Evolutionary conservation across 176 grass and related monocot species (phyloP).

Genomic region (Canna indica): DNA sequence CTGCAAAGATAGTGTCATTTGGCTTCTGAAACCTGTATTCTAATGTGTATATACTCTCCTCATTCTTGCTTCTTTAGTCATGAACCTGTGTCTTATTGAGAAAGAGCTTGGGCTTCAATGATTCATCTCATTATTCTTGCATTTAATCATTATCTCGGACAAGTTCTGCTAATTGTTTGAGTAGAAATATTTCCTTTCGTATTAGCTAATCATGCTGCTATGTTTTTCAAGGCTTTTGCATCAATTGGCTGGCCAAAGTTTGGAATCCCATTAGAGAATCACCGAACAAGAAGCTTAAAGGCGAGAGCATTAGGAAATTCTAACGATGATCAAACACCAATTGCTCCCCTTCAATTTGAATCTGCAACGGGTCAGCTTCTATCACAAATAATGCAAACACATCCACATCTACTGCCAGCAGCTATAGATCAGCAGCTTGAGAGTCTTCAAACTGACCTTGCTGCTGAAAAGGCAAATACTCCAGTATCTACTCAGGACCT

Average conservation of each 20-base stretch:
- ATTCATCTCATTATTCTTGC: not conserved
- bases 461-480: conserved; percentile 54
- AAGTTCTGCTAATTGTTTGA: not conserved
- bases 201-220: not conserved
- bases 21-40: too few relatives aligned
- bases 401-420: conserved; percentile 66
- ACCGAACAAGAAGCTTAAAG: conserved; percentile 28
- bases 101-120: not conserved
- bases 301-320: conserved; percentile 42
- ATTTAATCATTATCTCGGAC: not conserved
- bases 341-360: conserved; percentile 78
- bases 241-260: conserved; percentile 27
- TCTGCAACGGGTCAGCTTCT: conserved; percentile 82
- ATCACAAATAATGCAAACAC: conserved; percentile 66
- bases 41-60: too few relatives aligned
- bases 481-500: conserved; percentile 39
- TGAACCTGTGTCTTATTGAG: not conserved
- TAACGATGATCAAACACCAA: conserved; percentile 36
- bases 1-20: too few relatives aligned
- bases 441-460: conserved; percentile 54
- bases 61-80: too few relatives aligned
- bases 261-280: conserved; percentile 30
- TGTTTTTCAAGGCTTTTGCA: conserved; percentile 34
- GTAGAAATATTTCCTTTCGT: not conserved
- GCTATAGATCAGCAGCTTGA: conserved; percentile 91